Evolutionary conservation across 257 asterid species (phyloP).

Genomic region (Datura wrightii): DNA sequence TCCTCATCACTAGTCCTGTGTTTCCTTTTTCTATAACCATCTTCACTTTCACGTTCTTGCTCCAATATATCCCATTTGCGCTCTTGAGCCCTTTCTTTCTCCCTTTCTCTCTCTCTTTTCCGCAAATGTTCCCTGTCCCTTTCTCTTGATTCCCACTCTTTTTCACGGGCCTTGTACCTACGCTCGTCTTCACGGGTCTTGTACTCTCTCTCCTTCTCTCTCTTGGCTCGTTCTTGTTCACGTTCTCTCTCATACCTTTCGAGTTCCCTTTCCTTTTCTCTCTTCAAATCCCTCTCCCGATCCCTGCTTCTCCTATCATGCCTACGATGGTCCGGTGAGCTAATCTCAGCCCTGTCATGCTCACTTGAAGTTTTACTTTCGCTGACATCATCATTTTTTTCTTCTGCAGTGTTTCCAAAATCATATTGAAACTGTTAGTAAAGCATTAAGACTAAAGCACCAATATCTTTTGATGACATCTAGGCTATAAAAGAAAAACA

Average conservation of each 20-base stretch:
- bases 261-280: constrained; percentile 90
- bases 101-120: constrained; percentile 90
- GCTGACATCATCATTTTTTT: constrained; percentile 71
- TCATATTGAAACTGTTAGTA: constrained; percentile 37
- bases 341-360: constrained; percentile 67
- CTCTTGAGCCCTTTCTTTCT: constrained; percentile 84
- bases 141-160: constrained; percentile 98
- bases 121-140: constrained; percentile 91
- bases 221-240: constrained; percentile 90
- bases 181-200: constrained; percentile 97
- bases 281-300: constrained; percentile 71
- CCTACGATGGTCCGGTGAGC: constrained; percentile 88
- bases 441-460: constrained; percentile 1
- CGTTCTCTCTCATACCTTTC: constrained; percentile 95
- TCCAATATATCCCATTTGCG: constrained; percentile 79
- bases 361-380: constrained; percentile 71
- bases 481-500: not conserved
- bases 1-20: constrained; percentile 85
- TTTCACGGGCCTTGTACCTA: constrained; percentile 83
- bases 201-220: constrained; percentile 94
- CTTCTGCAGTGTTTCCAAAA: constrained; percentile 62
- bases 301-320: constrained; percentile 77
- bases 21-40: constrained; percentile 84
- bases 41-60: constrained; percentile 89
- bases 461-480: not conserved